Conservation (phyloP, 2,329 filamentous ascomycete species). For the Exophiala xenobiotica region DNA sequence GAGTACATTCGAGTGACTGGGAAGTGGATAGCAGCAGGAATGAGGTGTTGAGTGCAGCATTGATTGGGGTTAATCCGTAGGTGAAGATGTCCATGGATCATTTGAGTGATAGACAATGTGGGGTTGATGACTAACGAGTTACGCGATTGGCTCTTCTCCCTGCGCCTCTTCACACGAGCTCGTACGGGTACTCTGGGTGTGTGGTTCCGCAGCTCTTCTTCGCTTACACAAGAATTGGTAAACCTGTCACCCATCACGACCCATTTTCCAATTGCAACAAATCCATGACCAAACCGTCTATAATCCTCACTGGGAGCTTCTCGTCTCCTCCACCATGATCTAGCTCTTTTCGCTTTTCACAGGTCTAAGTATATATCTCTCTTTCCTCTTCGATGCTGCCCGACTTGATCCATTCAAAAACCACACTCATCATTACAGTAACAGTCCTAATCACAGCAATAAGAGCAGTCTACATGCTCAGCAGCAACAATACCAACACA, state of each 20-base stretch:
- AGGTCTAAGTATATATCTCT: slow-evolving; percentile 29
- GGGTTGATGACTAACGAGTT: not conserved
- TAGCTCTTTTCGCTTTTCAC: slow-evolving; percentile 2
- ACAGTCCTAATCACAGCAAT: slow-evolving; percentile 23
- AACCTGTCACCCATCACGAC: slow-evolving; percentile 12
- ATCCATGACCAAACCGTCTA: slow-evolving; percentile 15
- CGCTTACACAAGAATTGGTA: slow-evolving; percentile 25
- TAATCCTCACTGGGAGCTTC: slow-evolving; percentile 16
- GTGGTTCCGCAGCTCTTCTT: not conserved
- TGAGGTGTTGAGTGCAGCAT: not conserved
- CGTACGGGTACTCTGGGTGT: not conserved
- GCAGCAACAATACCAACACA: slow-evolving; percentile 8
- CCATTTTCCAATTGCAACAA: slow-evolving; percentile 4
- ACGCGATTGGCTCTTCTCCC: not conserved
- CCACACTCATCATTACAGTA: slow-evolving; percentile 21
- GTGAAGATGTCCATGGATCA: not conserved
- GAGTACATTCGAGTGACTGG: not conserved
- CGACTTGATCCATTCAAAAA: slow-evolving; percentile 23
- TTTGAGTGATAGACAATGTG: not conserved
- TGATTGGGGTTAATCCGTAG: not conserved
- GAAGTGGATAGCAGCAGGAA: not conserved
- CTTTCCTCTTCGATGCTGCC: slow-evolving; percentile 23
- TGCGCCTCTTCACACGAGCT: not conserved
- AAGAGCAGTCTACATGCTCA: slow-evolving; percentile 25
- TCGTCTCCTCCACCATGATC: slow-evolving; percentile 23